phyloP scores from a whole-genome alignment of 768 basidiomycete genomes.

The Pisolithus marmoratus region DNA sequence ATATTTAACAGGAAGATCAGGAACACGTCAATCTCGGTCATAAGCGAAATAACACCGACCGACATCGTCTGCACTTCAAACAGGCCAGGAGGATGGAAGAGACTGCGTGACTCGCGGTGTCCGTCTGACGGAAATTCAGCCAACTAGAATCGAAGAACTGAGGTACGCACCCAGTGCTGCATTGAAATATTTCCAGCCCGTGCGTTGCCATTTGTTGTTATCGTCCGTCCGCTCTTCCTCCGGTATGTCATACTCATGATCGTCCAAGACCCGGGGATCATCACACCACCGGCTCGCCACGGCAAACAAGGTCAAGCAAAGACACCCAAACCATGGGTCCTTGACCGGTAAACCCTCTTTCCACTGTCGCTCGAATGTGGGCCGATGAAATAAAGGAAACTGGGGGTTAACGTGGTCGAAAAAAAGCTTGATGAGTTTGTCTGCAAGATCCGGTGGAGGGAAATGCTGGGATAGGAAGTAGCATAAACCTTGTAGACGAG shows the following conservation, averaged over 20 bases:
- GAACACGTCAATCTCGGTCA: background rate
- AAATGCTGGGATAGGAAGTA: slow-evolving; percentile 39
- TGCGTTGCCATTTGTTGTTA: slow-evolving; percentile 42
- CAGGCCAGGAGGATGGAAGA: slow-evolving; percentile 51
- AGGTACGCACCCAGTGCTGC: slow-evolving; percentile 42
- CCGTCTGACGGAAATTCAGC: slow-evolving; percentile 35
- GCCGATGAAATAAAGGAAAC: slow-evolving; percentile 65
- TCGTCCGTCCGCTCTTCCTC: slow-evolving; percentile 20
- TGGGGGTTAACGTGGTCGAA: slow-evolving; percentile 57
- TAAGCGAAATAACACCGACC: slow-evolving; percentile 27
- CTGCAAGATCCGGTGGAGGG: slow-evolving; percentile 59
- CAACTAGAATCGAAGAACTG: background rate
- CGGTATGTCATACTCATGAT: slow-evolving; percentile 19
- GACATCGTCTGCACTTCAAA: slow-evolving; percentile 60
- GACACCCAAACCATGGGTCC: slow-evolving; percentile 54
- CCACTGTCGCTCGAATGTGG: slow-evolving; percentile 63
- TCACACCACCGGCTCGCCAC: slow-evolving; percentile 62
- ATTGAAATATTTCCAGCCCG: slow-evolving; percentile 59
- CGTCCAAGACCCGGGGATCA: slow-evolving; percentile 51
- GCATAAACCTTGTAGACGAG: slow-evolving; percentile 23
- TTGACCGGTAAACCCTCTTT: slow-evolving; percentile 45
- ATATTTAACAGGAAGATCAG: slow-evolving; percentile 7
- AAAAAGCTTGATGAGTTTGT: slow-evolving; percentile 57
- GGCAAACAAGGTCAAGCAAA: slow-evolving; percentile 63
- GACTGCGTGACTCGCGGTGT: slow-evolving; percentile 42